These are phyloP conservation scores for Aureobasidium sp. DNA, from an alignment of 2,329 filamentous ascomycete species.

Conservation along the genomic window DNA sequence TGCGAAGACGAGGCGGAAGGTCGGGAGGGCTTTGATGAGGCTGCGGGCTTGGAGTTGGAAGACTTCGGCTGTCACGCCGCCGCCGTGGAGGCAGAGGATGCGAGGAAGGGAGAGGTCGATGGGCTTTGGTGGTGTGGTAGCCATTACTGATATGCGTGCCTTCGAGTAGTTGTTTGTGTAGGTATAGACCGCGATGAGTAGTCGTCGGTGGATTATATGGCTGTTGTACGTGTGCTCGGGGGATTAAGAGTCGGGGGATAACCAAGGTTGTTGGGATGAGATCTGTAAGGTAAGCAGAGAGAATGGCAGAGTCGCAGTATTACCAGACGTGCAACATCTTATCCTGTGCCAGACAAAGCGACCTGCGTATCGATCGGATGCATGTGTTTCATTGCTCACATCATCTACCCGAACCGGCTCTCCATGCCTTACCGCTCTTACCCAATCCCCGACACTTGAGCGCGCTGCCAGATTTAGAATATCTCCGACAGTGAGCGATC, in stretches of 20 bases:
- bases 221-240: neutral
- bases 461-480: neutral
- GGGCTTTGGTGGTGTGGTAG: neutral
- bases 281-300: neutral
- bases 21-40: slow-evolving; percentile 41
- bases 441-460: neutral
- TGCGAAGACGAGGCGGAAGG: slow-evolving; percentile 65
- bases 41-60: slow-evolving; percentile 61
- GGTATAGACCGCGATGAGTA: neutral
- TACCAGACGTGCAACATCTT: neutral
- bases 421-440: slow-evolving; percentile 7
- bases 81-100: slow-evolving; percentile 74
- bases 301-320: neutral
- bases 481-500: neutral
- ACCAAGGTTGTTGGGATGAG: neutral
- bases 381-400: neutral
- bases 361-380: neutral
- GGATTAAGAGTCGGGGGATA: neutral
- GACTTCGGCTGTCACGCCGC: slow-evolving; percentile 62
- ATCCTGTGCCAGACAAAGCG: neutral
- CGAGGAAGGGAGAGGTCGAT: slow-evolving; percentile 40
- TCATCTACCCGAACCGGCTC: slow-evolving; percentile 9
- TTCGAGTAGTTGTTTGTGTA: neutral
- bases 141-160: neutral
- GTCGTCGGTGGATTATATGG: neutral